phyloP scores from a whole-genome alignment of 805 yeast genomes.

The Spathaspora sp. region DNA sequence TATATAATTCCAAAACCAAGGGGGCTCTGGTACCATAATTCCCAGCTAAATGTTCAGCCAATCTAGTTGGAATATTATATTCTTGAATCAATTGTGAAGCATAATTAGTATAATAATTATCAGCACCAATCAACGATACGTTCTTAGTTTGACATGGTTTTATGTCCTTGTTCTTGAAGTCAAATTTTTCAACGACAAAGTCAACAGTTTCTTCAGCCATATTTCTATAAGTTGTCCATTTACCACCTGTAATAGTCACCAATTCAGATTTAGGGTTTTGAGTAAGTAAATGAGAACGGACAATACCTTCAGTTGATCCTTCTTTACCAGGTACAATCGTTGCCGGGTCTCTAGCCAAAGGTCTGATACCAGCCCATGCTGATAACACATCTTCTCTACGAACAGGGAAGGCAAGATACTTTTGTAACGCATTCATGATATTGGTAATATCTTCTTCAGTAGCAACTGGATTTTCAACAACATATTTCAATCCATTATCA shows the following conservation, averaged over 20 bases:
- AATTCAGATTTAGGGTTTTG: constrained; percentile 64
- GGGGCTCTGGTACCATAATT: constrained; percentile 92
- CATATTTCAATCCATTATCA: constrained; percentile 74
- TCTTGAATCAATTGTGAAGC: constrained; percentile 78
- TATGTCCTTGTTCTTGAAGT: constrained; percentile 30
- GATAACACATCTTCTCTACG: constrained; percentile 86
- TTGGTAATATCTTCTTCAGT: constrained; percentile 86
- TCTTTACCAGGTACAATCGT: constrained; percentile 43
- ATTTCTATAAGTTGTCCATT: constrained; percentile 97
- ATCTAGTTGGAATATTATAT: constrained; percentile 64
- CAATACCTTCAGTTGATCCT: constrained; percentile 77
- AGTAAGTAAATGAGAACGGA: constrained; percentile 81
- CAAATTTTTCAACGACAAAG: constrained; percentile 52
- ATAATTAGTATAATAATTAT: constrained; percentile 69
- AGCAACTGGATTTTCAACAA: constrained; percentile 78
- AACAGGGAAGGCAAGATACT: constrained; percentile 84
- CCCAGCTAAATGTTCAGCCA: constrained; percentile 77
- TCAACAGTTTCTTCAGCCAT: constrained; percentile 95
- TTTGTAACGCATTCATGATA: constrained; percentile 81
- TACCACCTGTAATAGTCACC: constrained; percentile 92
- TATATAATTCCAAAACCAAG: constrained; percentile 58
- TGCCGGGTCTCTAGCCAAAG: constrained; percentile 82
- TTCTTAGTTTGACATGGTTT: constrained; percentile 51
- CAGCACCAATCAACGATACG: constrained; percentile 72
- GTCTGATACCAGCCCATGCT: constrained; percentile 97